Conservation (phyloP, 164 flowering plant species). For the Chimonanthus praecox region DNA sequence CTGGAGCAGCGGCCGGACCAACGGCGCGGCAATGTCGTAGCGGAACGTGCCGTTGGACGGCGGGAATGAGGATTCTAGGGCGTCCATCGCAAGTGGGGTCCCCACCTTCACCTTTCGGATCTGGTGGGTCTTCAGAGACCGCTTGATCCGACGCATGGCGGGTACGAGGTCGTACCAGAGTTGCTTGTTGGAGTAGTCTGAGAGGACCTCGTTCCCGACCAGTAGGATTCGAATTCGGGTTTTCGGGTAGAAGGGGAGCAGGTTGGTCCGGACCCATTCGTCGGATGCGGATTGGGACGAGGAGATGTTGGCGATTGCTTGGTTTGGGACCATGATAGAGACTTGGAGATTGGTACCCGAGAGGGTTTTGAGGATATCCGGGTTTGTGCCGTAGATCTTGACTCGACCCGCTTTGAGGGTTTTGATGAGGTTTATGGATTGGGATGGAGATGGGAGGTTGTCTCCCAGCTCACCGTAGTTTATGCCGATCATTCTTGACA, state of each 20-base stretch:
- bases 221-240: constrained; percentile 65
- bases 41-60: constrained; percentile 84
- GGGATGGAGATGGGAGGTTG: constrained; percentile 66
- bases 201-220: constrained; percentile 82
- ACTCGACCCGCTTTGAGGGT: constrained; percentile 57
- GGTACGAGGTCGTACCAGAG: constrained; percentile 66
- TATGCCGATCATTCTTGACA: constrained; percentile 45
- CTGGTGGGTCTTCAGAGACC: constrained; percentile 32
- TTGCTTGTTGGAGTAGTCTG: constrained; percentile 17
- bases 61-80: constrained; percentile 58
- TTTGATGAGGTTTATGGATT: constrained; percentile 54
- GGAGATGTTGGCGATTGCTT: constrained; percentile 51
- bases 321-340: constrained; percentile 79
- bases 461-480: constrained; percentile 82
- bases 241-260: constrained; percentile 56
- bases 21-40: constrained; percentile 39
- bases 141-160: constrained; percentile 50
- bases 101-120: constrained; percentile 67
- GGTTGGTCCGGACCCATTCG: constrained; percentile 58
- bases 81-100: constrained; percentile 77
- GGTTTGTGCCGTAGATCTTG: constrained; percentile 74
- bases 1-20: constrained; percentile 60
- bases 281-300: constrained; percentile 48
- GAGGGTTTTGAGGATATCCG: constrained; percentile 56
- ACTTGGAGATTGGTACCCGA: constrained; percentile 46